A percentile compares a stretch with the other conserved stretches of the same genome.
These are phyloP conservation scores for Pyrenophora graminea DNA, from an alignment of 2,329 filamentous ascomycete genomes.

Conservation along the genomic window DNA sequence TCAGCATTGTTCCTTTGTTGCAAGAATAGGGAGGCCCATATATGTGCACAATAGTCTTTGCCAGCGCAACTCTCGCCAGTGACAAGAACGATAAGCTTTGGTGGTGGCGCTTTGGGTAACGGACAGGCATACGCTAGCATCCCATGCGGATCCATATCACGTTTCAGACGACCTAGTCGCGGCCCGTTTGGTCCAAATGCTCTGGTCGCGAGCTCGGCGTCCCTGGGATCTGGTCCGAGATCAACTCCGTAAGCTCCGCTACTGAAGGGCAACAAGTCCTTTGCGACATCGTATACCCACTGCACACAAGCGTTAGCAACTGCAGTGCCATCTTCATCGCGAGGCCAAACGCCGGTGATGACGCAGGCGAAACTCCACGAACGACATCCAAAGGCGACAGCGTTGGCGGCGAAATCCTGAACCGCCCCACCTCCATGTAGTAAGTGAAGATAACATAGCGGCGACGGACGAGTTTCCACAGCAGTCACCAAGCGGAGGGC, in stretches of 20 bases:
- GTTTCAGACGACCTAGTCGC: conserved; percentile 59
- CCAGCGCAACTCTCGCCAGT: conserved; percentile 60
- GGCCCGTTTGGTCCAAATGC: conserved; percentile 62
- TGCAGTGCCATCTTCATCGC: conserved; percentile 55
- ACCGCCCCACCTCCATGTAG: conserved; percentile 63
- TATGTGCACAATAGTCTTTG: conserved; percentile 63
- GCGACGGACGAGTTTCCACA: conserved; percentile 55
- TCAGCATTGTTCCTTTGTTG: neutral
- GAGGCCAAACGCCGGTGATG: conserved; percentile 65
- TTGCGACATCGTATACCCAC: conserved; percentile 63
- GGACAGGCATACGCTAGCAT: conserved; percentile 62
- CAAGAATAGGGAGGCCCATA: conserved; percentile 56
- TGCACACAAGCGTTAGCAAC: conserved; percentile 45
- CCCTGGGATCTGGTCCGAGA: conserved; percentile 65
- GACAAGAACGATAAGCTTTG: conserved; percentile 50
- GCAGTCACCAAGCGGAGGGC: conserved; percentile 50
- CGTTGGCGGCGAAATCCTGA: conserved; percentile 49
- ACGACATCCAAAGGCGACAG: conserved; percentile 65
- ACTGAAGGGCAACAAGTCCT: conserved; percentile 55
- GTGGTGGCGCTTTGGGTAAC: conserved; percentile 47
- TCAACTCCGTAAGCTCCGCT: conserved; percentile 63
- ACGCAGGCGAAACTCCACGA: conserved; percentile 69
- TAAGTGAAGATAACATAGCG: conserved; percentile 66
- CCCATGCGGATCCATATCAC: conserved; percentile 53
- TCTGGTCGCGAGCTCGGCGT: conserved; percentile 54